phyloP scores from a whole-genome alignment of 495 filamentous ascomycete genomes.

The Clavariopsis aquatica region DNA sequence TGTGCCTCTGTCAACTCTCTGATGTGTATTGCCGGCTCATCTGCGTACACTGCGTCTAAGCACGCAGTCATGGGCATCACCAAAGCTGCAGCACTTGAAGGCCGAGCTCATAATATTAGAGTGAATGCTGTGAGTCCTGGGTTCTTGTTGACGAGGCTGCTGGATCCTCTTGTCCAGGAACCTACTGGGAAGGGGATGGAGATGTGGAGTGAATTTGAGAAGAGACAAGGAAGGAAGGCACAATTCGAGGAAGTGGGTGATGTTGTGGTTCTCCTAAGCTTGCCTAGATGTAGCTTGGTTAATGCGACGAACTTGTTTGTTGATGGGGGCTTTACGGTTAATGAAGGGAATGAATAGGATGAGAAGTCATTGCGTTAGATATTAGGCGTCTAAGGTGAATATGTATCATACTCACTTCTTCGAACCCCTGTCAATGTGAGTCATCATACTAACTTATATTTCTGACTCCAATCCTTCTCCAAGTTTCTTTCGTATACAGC shows the following conservation, averaged over 20 bases:
- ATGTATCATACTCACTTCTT: no score
- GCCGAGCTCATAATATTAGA: slow-evolving; percentile 45
- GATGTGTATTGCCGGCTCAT: slow-evolving; percentile 47
- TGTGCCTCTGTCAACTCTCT: slow-evolving; percentile 51
- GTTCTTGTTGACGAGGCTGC: slow-evolving; percentile 49
- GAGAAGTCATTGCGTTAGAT: no score
- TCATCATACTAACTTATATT: no score
- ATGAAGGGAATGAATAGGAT: slow-evolving; percentile 4
- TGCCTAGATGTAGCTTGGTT: slow-evolving; percentile 47
- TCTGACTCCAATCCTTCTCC: no score
- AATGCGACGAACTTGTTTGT: slow-evolving; percentile 21
- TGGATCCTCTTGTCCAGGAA: slow-evolving; percentile 38
- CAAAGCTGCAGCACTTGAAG: slow-evolving; percentile 45
- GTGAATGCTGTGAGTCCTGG: slow-evolving; percentile 52
- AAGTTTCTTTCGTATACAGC: no score
- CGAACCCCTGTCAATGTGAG: no score
- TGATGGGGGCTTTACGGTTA: slow-evolving; percentile 11
- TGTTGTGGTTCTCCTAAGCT: slow-evolving; percentile 49
- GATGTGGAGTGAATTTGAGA: slow-evolving; percentile 35
- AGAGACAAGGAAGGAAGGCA: slow-evolving; percentile 47
- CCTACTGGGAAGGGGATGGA: neutral
- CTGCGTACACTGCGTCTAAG: slow-evolving; percentile 46
- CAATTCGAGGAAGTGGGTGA: slow-evolving; percentile 49
- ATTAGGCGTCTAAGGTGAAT: no score
- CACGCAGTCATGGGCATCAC: slow-evolving; percentile 54